Percentiles rank a stretch among this genome's conserved stretches.
Conservation (phyloP, 169 alveolate genomes). For the Pseudocohnilembus persalinus region DNA sequence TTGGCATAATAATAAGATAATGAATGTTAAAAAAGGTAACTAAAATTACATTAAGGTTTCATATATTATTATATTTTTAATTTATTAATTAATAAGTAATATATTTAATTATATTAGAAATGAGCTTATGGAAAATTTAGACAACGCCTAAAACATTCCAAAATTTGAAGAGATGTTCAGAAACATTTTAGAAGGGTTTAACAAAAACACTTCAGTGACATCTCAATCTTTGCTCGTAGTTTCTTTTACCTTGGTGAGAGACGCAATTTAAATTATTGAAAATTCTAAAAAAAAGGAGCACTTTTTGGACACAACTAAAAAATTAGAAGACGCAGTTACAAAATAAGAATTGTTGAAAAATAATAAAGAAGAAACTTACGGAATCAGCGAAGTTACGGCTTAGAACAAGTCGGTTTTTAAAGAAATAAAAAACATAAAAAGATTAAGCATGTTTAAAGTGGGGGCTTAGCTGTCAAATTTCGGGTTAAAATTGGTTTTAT, state of each 20-base stretch:
- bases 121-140: slow-evolving; percentile 9
- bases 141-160: slow-evolving; percentile 2
- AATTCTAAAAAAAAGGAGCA: slow-evolving; percentile 1
- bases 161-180: slow-evolving; percentile 19
- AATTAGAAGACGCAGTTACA: not conserved
- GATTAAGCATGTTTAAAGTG: not conserved
- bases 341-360: not conserved
- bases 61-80: too few relatives aligned
- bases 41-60: too few relatives aligned
- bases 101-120: slow-evolving; percentile 13
- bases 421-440: not conserved
- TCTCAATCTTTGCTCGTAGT: not conserved
- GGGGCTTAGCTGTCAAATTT: slow-evolving; percentile 14
- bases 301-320: slow-evolving; percentile 5
- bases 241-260: slow-evolving; percentile 2
- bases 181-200: slow-evolving; percentile 7
- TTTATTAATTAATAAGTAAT: too few relatives aligned
- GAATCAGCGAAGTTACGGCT: slow-evolving; percentile 14
- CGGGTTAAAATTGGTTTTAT: slow-evolving; percentile 3
- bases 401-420: slow-evolving; percentile 17
- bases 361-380: slow-evolving; percentile 15
- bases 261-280: slow-evolving; percentile 11
- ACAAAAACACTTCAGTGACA: slow-evolving; percentile 1
- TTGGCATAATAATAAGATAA: too few relatives aligned
- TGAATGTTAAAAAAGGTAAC: too few relatives aligned